These are phyloP conservation scores for Fistulifera pelliculosa DNA, from an alignment of 108 stramenopile species.

Conservation along the genomic window DNA sequence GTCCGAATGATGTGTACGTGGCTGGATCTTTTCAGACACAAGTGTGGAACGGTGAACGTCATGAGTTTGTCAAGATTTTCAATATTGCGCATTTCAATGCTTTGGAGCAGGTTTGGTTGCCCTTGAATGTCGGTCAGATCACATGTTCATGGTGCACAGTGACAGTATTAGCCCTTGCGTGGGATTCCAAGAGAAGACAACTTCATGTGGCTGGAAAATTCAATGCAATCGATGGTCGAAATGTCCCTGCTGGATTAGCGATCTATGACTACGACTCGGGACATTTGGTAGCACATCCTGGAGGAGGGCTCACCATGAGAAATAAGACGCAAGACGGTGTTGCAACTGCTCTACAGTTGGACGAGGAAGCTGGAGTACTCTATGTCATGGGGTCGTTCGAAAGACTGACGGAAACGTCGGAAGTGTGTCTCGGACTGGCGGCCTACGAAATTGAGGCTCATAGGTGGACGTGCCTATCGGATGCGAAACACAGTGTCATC, in stretches of 20 bases:
- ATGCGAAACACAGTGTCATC: constrained; percentile 67
- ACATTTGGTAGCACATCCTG: constrained; percentile 79
- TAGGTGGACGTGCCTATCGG: constrained; percentile 81
- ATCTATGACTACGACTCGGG: constrained; percentile 79
- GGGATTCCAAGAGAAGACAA: constrained; percentile 79
- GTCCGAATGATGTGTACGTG: constrained; percentile 76
- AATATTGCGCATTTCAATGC: constrained; percentile 90
- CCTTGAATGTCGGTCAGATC: constrained; percentile 82
- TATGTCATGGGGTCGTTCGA: constrained; percentile 89
- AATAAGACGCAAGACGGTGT: constrained; percentile 78
- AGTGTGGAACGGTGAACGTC: constrained; percentile 89
- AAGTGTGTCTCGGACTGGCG: constrained; percentile 65
- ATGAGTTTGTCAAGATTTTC: constrained; percentile 89
- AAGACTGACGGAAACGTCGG: constrained; percentile 46
- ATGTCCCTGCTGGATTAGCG: constrained; percentile 75
- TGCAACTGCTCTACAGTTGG: constrained; percentile 73
- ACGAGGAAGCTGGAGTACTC: constrained; percentile 74
- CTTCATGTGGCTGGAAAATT: constrained; percentile 88
- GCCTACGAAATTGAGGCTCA: constrained; percentile 71
- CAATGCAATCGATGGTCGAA: constrained; percentile 78
- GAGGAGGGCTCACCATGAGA: constrained; percentile 72
- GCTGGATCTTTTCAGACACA: constrained; percentile 90
- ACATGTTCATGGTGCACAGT: constrained; percentile 90
- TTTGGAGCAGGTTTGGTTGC: constrained; percentile 77
- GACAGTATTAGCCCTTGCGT: constrained; percentile 82